These are phyloP conservation scores for Capsella bursapastoris DNA, from an alignment of 345 rosid genomes.

Conservation along the genomic window DNA sequence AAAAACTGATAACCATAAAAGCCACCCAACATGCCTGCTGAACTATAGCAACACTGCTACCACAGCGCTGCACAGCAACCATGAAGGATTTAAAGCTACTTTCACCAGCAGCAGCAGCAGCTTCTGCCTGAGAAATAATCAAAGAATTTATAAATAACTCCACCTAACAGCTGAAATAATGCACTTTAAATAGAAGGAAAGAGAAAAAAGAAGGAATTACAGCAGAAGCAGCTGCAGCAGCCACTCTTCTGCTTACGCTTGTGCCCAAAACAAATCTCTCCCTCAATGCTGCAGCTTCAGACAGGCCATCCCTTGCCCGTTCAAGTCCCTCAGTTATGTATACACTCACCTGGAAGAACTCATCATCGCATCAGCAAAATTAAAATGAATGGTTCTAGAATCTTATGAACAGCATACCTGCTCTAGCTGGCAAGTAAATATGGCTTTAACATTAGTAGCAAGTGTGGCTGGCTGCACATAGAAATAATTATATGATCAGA, in stretches of 20 bases:
- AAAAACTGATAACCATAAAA: slow-evolving; percentile 23
- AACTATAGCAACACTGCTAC: slow-evolving; percentile 96
- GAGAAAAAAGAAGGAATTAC: slow-evolving; percentile 48
- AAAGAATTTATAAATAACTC: slow-evolving; percentile 36
- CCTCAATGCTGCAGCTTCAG: slow-evolving; percentile 94
- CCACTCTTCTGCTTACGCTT: slow-evolving; percentile 87
- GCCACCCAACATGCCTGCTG: slow-evolving; percentile 65
- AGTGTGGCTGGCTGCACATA: slow-evolving; percentile 73
- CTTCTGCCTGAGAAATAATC: slow-evolving; percentile 80
- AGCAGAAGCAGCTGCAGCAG: slow-evolving; percentile 99
- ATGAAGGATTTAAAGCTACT: slow-evolving; percentile 98
- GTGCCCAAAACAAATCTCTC: slow-evolving; percentile 95
- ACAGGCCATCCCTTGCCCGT: slow-evolving; percentile 88
- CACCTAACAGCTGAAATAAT: slow-evolving; percentile 17
- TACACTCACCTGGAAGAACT: slow-evolving; percentile 68
- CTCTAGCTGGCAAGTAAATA: slow-evolving; percentile 87
- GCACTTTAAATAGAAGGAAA: slow-evolving; percentile 18
- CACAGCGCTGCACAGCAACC: slow-evolving; percentile 98
- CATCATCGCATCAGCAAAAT: slow-evolving; percentile 38
- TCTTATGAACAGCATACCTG: slow-evolving; percentile 65
- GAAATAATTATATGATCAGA: slow-evolving; percentile 26
- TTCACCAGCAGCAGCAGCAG: slow-evolving; percentile 99
- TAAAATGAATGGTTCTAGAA: slow-evolving; percentile 36
- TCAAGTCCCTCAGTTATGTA: slow-evolving; percentile 97
- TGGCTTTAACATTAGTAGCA: slow-evolving; percentile 84